phyloP scores from a whole-genome alignment of 2,329 filamentous ascomycete genomes.

The Aspergillus melleus region DNA sequence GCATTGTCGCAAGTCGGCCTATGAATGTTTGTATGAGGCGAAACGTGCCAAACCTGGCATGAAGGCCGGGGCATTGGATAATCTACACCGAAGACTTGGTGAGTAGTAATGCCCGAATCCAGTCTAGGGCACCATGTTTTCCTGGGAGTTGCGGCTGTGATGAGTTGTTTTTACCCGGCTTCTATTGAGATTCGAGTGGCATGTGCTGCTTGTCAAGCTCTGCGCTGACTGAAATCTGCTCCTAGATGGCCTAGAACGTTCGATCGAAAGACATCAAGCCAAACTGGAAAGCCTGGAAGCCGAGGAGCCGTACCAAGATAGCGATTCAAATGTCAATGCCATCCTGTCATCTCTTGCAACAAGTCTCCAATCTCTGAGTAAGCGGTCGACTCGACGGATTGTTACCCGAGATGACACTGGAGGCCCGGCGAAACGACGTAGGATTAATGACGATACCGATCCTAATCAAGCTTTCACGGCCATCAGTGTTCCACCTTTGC shows the following conservation, averaged over 20 bases:
- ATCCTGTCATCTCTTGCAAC: constrained; percentile 4
- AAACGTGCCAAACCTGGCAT: constrained; percentile 40
- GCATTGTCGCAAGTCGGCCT: constrained; percentile 25
- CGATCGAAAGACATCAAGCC: not conserved
- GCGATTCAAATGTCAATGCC: not conserved
- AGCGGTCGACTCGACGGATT: not conserved
- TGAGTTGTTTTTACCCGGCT: no score
- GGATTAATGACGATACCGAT: constrained; percentile 2
- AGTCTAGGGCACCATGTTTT: no score
- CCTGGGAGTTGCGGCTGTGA: no score
- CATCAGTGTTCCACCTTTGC: constrained; percentile 1
- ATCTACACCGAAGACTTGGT: constrained; percentile 34
- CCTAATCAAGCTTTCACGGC: not conserved
- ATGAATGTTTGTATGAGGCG: constrained; percentile 32
- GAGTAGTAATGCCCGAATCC: constrained; percentile 8
- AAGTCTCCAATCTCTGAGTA: not conserved
- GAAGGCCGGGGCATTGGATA: constrained; percentile 40
- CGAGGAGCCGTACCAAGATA: not conserved
- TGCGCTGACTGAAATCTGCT: not conserved
- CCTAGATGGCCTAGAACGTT: constrained; percentile 13
- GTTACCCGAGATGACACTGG: not conserved
- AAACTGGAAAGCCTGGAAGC: not conserved
- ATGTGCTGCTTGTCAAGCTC: no score
- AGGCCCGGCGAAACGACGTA: constrained; percentile 10
- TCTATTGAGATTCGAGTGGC: no score